phyloP scores from a whole-genome alignment of 306 rosid genomes.

The Oxytropis ochrocephala region DNA sequence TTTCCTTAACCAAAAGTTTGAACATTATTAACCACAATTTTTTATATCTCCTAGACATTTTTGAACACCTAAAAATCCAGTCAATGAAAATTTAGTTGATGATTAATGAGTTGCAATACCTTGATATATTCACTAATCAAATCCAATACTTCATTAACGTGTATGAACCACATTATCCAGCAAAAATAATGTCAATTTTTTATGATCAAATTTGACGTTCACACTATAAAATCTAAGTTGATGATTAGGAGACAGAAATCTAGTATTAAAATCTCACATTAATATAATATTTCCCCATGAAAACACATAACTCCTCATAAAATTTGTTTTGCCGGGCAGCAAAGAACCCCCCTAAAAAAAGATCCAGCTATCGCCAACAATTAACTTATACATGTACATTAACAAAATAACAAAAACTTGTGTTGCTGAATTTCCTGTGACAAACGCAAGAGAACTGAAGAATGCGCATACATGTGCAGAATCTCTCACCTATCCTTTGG shows the following conservation, averaged over 20 bases:
- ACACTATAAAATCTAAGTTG: no score
- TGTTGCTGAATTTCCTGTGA: constrained; percentile 16
- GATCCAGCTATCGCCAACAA: constrained; percentile 20
- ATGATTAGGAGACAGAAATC: neutral
- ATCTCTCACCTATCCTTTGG: constrained; percentile 26
- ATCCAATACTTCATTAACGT: no score
- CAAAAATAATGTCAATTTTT: no score
- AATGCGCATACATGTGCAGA: constrained; percentile 25
- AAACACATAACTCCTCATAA: constrained; percentile 25
- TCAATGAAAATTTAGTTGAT: no score
- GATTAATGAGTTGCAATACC: no score
- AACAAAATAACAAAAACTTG: constrained; percentile 37
- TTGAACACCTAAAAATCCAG: no score
- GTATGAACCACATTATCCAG: no score
- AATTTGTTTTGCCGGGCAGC: neutral
- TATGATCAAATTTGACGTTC: no score
- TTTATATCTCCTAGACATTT: no score
- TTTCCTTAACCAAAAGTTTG: no score
- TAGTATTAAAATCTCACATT: neutral
- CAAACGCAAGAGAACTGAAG: constrained; percentile 14
- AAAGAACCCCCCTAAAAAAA: neutral
- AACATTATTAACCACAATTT: no score
- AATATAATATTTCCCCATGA: neutral
- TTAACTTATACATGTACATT: constrained; percentile 28
- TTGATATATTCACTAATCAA: no score